Conservation (phyloP, 441 rosid genomes). For the Dalechampia spathulata region DNA sequence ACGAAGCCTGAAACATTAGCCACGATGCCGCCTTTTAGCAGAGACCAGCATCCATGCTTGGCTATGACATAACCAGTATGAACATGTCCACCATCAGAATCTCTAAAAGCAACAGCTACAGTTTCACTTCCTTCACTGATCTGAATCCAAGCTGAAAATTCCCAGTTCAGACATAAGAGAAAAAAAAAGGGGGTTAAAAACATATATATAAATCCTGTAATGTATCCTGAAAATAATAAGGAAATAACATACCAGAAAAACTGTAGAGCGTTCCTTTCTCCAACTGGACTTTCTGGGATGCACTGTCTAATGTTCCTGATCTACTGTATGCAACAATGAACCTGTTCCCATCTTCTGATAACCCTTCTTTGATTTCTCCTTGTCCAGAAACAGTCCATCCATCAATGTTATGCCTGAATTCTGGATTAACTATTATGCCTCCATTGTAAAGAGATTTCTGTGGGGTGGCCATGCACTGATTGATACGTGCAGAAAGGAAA, state of each 20-base stretch:
- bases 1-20: constrained; percentile 37
- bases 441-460: constrained; percentile 34
- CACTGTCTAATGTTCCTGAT: constrained; percentile 24
- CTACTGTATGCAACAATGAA: constrained; percentile 24
- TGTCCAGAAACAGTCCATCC: constrained; percentile 31
- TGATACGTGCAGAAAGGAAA: too few relatives aligned
- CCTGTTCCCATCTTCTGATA: constrained; percentile 21
- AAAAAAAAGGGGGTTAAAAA: too few relatives aligned
- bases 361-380: constrained; percentile 21
- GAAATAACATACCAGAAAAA: constrained; percentile 42
- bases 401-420: constrained; percentile 25
- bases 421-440: constrained; percentile 38
- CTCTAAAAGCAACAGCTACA: constrained; percentile 34
- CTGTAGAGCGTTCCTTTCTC: constrained; percentile 42
- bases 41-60: constrained; percentile 58
- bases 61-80: constrained; percentile 43
- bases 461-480: constrained; percentile 46
- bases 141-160: constrained; percentile 59
- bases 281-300: constrained; percentile 33
- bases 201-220: too few relatives aligned
- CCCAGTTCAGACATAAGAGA: too few relatives aligned
- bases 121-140: constrained; percentile 27
- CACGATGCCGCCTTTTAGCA: constrained; percentile 63
- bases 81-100: constrained; percentile 24
- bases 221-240: neutral